A percentile compares a stretch with the other conserved stretches of the same genome.
phyloP scores from a whole-genome alignment of 768 basidiomycete species.

The Amanita exitialis region DNA sequence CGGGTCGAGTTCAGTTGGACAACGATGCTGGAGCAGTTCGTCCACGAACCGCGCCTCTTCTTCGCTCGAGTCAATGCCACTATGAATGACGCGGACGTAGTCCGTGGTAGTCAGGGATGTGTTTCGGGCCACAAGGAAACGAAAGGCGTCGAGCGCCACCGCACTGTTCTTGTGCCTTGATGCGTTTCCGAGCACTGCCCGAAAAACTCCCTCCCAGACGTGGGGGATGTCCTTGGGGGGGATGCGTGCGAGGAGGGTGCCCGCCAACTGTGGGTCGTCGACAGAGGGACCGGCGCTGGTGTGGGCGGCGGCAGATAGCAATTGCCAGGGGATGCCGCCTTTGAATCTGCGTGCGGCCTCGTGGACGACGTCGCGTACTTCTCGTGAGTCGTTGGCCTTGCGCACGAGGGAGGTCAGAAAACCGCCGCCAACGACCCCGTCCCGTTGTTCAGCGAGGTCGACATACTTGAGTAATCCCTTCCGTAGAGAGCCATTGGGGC shows the following conservation, averaged over 20 bases:
- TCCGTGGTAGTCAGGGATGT: slow-evolving; percentile 13
- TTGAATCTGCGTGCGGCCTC: slow-evolving; percentile 15
- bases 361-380: slow-evolving; percentile 15
- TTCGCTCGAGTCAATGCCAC: slow-evolving; percentile 15
- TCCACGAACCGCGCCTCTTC: slow-evolving; percentile 14
- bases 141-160: slow-evolving; percentile 15
- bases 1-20: slow-evolving; percentile 15
- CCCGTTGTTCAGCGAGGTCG: slow-evolving; percentile 15
- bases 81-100: slow-evolving; percentile 16
- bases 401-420: slow-evolving; percentile 15
- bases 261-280: slow-evolving; percentile 15
- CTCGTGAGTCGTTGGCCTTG: slow-evolving; percentile 15
- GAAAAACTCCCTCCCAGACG: slow-evolving; percentile 14
- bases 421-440: slow-evolving; percentile 14
- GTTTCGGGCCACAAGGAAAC: slow-evolving; percentile 13
- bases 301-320: slow-evolving; percentile 15
- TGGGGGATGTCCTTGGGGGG: slow-evolving; percentile 14
- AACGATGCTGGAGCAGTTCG: slow-evolving; percentile 14
- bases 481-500: slow-evolving; percentile 9
- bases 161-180: slow-evolving; percentile 15
- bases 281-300: slow-evolving; percentile 17
- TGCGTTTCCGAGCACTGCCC: slow-evolving; percentile 16
- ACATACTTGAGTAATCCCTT: slow-evolving; percentile 16
- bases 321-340: slow-evolving; percentile 14
- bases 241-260: slow-evolving; percentile 13